Evolutionary conservation across 2,329 filamentous ascomycete species (phyloP).

Genomic region (Fusarium anthophilum): DNA sequence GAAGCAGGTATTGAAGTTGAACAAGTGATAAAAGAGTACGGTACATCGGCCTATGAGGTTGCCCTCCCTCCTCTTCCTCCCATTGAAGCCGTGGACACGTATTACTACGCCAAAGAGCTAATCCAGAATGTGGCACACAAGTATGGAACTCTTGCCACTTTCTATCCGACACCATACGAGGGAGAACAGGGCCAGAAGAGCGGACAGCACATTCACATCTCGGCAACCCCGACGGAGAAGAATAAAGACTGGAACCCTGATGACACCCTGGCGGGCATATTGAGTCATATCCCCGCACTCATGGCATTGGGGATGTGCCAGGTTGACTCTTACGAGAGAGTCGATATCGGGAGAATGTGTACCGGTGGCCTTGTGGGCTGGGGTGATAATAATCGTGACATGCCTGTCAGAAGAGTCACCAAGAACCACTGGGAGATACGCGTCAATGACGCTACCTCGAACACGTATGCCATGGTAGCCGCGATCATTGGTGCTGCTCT

Average conservation of each 20-base stretch:
- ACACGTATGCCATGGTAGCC: constrained; percentile 1
- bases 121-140: neutral
- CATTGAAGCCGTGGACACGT: neutral
- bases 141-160: neutral
- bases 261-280: neutral
- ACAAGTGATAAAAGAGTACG: constrained; percentile 9
- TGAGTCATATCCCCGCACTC: constrained; percentile 1
- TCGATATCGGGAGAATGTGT: neutral
- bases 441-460: neutral
- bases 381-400: constrained; percentile 9
- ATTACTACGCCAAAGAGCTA: neutral
- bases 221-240: neutral
- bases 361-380: neutral
- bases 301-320: neutral
- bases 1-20: neutral
- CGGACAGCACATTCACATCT: constrained; percentile 15
- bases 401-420: constrained; percentile 4
- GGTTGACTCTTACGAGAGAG: neutral
- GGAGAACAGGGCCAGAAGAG: neutral
- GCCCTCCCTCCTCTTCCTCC: constrained; percentile 2
- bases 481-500: neutral
- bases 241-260: neutral
- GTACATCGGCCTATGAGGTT: neutral
- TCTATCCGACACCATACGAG: neutral
- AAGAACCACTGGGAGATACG: constrained; percentile 11